A percentile compares a stretch with the other conserved stretches of the same genome.
These are phyloP conservation scores for Cutaneotrichosporon mucoides DNA, from an alignment of 1,284 basidiomycete species.

Conservation along the genomic window DNA sequence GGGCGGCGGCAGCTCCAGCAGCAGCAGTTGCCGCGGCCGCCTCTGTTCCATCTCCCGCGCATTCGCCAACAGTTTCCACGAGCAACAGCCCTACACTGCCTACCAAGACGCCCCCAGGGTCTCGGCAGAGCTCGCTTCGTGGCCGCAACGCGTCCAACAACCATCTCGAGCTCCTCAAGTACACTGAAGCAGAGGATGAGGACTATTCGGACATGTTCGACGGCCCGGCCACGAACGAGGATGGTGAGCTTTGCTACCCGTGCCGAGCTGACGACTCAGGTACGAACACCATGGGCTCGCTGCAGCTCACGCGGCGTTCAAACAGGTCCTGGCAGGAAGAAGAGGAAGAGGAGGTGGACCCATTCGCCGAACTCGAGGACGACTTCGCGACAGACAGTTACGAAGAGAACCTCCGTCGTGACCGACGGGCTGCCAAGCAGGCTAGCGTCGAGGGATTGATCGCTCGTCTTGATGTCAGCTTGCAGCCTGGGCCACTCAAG, in stretches of 20 bases:
- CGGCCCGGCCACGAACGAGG: conserved; percentile 50
- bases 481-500: conserved; percentile 66
- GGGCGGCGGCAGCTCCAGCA: neutral
- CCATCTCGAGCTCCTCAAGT: conserved; percentile 61
- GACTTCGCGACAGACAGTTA: conserved; percentile 74
- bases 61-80: neutral
- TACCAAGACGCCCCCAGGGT: conserved; percentile 33
- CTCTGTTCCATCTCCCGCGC: neutral
- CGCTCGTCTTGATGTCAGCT: conserved; percentile 73
- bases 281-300: conserved; percentile 17
- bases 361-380: conserved; percentile 94
- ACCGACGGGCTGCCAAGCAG: conserved; percentile 82
- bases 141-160: conserved; percentile 20
- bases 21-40: neutral
- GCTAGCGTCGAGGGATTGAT: conserved; percentile 76
- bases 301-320: conserved; percentile 72
- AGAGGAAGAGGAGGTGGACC: conserved; percentile 87
- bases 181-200: conserved; percentile 75
- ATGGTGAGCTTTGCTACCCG: neutral
- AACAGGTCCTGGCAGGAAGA: conserved; percentile 81
- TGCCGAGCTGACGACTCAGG: conserved; percentile 8
- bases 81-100: conserved; percentile 6
- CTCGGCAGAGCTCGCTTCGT: conserved; percentile 34
- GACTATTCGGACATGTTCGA: conserved; percentile 89
- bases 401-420: conserved; percentile 80